phyloP scores from a whole-genome alignment of 805 yeast genomes.

The Yarrowia sp. region DNA sequence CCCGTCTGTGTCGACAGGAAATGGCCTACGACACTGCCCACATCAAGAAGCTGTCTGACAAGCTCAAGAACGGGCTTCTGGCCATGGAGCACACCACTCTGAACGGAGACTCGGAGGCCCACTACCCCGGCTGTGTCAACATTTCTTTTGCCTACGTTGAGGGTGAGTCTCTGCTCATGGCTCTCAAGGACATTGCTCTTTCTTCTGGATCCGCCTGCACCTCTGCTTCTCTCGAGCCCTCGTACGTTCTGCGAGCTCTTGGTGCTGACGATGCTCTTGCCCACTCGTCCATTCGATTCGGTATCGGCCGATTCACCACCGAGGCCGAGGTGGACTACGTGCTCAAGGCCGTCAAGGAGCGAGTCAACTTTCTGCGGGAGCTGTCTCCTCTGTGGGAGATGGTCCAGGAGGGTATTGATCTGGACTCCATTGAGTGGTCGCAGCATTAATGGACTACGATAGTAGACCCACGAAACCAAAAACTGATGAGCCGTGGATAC shows the following conservation, averaged over 20 bases:
- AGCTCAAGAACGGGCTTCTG: constrained; percentile 67
- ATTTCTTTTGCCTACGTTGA: constrained; percentile 96
- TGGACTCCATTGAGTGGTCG: constrained; percentile 93
- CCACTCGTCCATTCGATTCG: constrained; percentile 96
- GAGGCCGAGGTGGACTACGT: constrained; percentile 95
- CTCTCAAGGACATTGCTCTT: constrained; percentile 92
- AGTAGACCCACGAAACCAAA: background rate
- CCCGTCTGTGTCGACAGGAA: constrained; percentile 74
- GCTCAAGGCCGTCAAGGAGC: constrained; percentile 76
- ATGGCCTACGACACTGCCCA: constrained; percentile 68
- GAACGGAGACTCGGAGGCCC: constrained; percentile 73
- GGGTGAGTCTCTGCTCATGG: constrained; percentile 97
- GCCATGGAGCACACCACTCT: constrained; percentile 83
- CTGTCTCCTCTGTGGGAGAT: constrained; percentile 97
- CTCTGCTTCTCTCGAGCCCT: constrained; percentile 96
- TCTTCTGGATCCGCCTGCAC: constrained; percentile 98
- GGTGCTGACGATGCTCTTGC: constrained; percentile 99
- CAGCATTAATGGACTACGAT: constrained; percentile 72
- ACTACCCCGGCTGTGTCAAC: constrained; percentile 93
- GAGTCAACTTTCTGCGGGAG: constrained; percentile 88
- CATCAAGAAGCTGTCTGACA: constrained; percentile 66
- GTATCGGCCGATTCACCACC: constrained; percentile 95
- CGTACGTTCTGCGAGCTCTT: constrained; percentile 91
- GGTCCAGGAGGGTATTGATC: constrained; percentile 98
- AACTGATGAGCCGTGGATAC: background rate